A percentile compares a stretch with the other conserved stretches of the same genome.
phyloP scores from a whole-genome alignment of 441 rosid species.

The Viola pubescens region DNA sequence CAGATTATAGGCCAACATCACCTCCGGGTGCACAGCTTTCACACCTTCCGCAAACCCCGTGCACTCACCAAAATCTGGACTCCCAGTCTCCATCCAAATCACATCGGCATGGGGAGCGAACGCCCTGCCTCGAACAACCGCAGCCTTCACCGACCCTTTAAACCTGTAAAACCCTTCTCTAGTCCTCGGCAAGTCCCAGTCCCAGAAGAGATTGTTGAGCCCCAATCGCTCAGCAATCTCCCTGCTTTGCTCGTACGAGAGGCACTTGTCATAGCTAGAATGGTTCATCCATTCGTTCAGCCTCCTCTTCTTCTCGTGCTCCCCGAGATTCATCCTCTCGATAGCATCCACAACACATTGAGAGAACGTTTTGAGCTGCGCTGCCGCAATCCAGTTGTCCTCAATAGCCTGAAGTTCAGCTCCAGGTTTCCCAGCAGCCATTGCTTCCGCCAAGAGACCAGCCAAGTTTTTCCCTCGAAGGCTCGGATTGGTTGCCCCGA shows the following conservation, averaged over 20 bases:
- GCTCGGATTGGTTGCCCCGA: constrained; percentile 73
- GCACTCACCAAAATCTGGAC: constrained; percentile 74
- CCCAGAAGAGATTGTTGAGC: constrained; percentile 73
- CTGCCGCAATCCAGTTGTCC: constrained; percentile 70
- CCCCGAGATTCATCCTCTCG: constrained; percentile 43
- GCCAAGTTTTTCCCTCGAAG: constrained; percentile 60
- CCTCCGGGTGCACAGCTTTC: constrained; percentile 55
- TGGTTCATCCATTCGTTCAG: constrained; percentile 60
- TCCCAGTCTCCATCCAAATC: constrained; percentile 88
- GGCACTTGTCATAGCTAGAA: constrained; percentile 57
- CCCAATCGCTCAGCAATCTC: constrained; percentile 66
- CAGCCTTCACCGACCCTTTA: constrained; percentile 73
- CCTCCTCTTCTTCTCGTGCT: constrained; percentile 50
- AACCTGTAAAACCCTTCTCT: constrained; percentile 92
- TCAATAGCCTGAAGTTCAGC: constrained; percentile 67
- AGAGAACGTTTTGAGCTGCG: constrained; percentile 69
- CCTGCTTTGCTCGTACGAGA: constrained; percentile 59
- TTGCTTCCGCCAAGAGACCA: constrained; percentile 53
- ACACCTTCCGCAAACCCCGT: constrained; percentile 64
- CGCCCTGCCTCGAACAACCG: constrained; percentile 77
- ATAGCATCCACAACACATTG: constrained; percentile 56
- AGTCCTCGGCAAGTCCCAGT: constrained; percentile 90
- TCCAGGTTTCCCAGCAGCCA: constrained; percentile 69
- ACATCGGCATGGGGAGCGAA: constrained; percentile 70
- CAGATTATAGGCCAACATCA: constrained; percentile 82